A percentile compares a stretch with the other conserved stretches of the same genome.
Evolutionary conservation across 108 stramenopile genomes (phyloP).

Genomic region (Cyclotella sp.): DNA sequence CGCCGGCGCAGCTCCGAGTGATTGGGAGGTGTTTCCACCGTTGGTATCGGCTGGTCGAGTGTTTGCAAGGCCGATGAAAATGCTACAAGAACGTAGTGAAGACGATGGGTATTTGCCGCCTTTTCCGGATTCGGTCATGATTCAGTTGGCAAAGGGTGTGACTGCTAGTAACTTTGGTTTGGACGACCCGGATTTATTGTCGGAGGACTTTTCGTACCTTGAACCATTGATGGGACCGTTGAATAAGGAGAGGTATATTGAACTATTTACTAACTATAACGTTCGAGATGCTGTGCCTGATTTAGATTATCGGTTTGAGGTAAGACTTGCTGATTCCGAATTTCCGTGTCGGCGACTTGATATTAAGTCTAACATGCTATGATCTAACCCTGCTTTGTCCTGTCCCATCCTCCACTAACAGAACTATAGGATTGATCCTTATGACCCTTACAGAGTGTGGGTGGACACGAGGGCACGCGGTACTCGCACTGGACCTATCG

Average conservation of each 20-base stretch:
- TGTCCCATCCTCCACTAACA: neutral
- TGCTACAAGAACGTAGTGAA: slow-evolving; percentile 15
- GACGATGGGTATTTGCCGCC: slow-evolving; percentile 49
- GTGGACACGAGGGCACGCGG: slow-evolving; percentile 54
- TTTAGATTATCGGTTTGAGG: slow-evolving; percentile 45
- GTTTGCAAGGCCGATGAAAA: slow-evolving; percentile 13
- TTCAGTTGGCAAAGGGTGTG: slow-evolving; percentile 67
- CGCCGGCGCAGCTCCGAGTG: slow-evolving; percentile 47
- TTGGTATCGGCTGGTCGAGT: slow-evolving; percentile 16
- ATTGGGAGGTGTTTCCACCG: slow-evolving; percentile 29
- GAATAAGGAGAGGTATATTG: slow-evolving; percentile 49
- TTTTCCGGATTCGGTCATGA: slow-evolving; percentile 71
- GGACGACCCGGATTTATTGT: slow-evolving; percentile 54
- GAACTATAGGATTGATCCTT: slow-evolving; percentile 73
- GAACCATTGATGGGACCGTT: slow-evolving; percentile 49
- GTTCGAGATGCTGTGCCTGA: slow-evolving; percentile 56
- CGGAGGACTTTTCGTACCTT: slow-evolving; percentile 49
- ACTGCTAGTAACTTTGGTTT: slow-evolving; percentile 47
- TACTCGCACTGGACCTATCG: slow-evolving; percentile 44
- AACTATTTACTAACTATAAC: slow-evolving; percentile 35
- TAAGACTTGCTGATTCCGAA: neutral
- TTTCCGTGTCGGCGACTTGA: neutral
- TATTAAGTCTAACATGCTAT: neutral
- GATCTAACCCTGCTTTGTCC: neutral
- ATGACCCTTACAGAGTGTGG: slow-evolving; percentile 72